Evolutionary conservation across 2,329 filamentous ascomycete species (phyloP), one percentile per base, ranked within the genome.

Genomic region (Trichophyton equinum): DNA sequence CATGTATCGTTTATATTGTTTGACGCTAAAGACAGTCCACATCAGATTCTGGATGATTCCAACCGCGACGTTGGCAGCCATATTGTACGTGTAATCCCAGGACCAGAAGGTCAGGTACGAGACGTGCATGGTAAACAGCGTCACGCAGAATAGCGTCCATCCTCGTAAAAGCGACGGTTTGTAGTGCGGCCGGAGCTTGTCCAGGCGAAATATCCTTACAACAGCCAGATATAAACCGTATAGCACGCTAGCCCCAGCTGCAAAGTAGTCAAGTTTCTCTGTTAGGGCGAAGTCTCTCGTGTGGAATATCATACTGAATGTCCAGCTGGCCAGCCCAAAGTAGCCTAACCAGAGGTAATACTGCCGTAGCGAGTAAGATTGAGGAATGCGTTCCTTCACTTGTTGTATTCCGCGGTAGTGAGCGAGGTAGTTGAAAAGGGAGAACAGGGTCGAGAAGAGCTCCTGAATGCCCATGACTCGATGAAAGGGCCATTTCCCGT

Each of bases 1-100:
- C 53, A 84, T 83, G 18, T 87, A 83, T 25, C 57, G 15, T 72
- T 84, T 84, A 65, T 92, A 97, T 67, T 86, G 82, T 65, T 78
- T 77, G 67, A 88, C 83, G 71, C 88, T 91, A 75, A 95, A 96
- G 73, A 83, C 87, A 49, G 81, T 88, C 94, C 94, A 97, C 62
- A 97, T 76, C 3, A 85, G 59, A 68, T 97, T 96, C 70, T 91
- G 86, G 3, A 91, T 73, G 46, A 91, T 78, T 2, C 94, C 94
- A 9, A 88, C 83, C 2, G 82, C 84, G 20, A 99, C 88, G 69
- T 97, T 99, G 58, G 91, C 94, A 1, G 87, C 85, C 91, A 99
- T 97, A 72, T 99, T 99, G 77, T 99, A 99, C 4, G 87, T 88
- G 73, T 99, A 99, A 74, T 97, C 88, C 88, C 94, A 99, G 18